Conservation (phyloP, 192 early-diverging fungal genomes). For the Ambispora gerdemannii region DNA sequence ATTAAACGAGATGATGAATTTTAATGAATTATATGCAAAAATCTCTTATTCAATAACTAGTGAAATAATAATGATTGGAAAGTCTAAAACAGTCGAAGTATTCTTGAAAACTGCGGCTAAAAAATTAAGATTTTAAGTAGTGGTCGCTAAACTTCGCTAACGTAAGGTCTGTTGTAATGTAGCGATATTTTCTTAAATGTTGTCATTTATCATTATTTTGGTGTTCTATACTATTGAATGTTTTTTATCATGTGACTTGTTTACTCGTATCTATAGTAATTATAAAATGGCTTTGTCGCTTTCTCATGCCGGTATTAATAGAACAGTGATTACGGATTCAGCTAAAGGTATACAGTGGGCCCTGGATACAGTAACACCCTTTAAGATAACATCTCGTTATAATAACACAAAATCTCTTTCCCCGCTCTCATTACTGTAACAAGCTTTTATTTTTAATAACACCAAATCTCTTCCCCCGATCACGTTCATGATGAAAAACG, state of each 20-base stretch:
- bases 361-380: no score
- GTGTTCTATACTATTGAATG: background rate
- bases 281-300: constrained; percentile 80
- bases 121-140: constrained; percentile 88
- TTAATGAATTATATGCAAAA: constrained; percentile 70
- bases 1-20: constrained; percentile 81
- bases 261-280: constrained; percentile 72
- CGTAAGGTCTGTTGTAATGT: constrained; percentile 46
- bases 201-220: no score
- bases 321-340: constrained; percentile 86
- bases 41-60: constrained; percentile 62
- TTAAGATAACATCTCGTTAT: no score
- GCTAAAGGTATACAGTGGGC: no score
- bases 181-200: background rate
- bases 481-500: no score
- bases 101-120: constrained; percentile 85
- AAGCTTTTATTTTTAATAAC: no score
- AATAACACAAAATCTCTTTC: no score
- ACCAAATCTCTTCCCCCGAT: no score
- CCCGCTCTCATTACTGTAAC: no score
- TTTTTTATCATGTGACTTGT: background rate
- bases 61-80: constrained; percentile 89
- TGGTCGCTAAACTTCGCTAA: constrained; percentile 87
- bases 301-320: constrained; percentile 77
- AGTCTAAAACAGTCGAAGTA: constrained; percentile 77